A percentile compares a stretch with the other conserved stretches of the same genome.
Conservation (phyloP, 768 basidiomycete species). For the Trametes coccinea region DNA sequence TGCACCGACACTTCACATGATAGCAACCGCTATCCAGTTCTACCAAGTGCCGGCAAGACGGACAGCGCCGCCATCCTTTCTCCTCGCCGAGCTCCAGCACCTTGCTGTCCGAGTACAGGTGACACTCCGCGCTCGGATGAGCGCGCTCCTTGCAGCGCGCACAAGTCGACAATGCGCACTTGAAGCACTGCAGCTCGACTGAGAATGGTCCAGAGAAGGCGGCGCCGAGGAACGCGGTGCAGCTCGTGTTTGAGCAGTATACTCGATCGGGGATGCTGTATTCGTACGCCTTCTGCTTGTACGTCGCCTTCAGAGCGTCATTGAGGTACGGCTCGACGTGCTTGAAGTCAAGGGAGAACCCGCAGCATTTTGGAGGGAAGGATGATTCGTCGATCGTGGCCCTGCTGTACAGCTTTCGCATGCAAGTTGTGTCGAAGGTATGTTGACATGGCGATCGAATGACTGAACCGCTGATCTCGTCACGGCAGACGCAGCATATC, state of each 20-base stretch:
- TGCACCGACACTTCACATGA: constrained; percentile 33
- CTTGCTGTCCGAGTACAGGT: constrained; percentile 11
- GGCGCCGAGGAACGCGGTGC: constrained; percentile 26
- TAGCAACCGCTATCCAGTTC: constrained; percentile 27
- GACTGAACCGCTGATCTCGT: background rate
- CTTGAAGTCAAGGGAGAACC: constrained; percentile 4
- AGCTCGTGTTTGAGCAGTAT: constrained; percentile 21
- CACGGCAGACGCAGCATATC: background rate
- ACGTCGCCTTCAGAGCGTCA: background rate
- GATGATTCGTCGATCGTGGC: constrained; percentile 23
- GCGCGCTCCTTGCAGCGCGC: constrained; percentile 1
- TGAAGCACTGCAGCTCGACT: background rate
- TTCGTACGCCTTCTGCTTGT: constrained; percentile 19
- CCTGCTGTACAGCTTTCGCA: constrained; percentile 22
- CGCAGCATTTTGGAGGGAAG: constrained; percentile 27
- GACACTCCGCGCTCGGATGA: background rate
- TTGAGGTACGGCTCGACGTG: constrained; percentile 9
- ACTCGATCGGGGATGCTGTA: constrained; percentile 23
- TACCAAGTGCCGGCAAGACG: constrained; percentile 24
- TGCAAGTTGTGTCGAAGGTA: constrained; percentile 19
- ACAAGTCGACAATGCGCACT: background rate
- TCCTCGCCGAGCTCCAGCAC: constrained; percentile 18
- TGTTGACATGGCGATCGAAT: constrained; percentile 20
- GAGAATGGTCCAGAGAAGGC: background rate
- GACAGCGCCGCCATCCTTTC: constrained; percentile 27